Evolutionary conservation across 148 eudicot species (phyloP).

Genomic region (Fallopia convolvulus): DNA sequence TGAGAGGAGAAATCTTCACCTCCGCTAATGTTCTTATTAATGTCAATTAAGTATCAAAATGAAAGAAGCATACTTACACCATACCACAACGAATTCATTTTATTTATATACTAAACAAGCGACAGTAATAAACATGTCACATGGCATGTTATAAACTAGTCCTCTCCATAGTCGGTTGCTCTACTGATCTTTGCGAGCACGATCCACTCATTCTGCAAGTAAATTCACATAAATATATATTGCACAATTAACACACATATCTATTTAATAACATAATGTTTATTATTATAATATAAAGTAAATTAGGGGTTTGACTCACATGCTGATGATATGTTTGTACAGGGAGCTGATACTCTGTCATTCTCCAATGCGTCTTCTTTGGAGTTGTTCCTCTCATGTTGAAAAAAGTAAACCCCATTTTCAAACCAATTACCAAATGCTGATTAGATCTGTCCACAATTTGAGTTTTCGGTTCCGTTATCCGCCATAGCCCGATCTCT

Average conservation of each 20-base stretch:
- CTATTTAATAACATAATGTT: no score
- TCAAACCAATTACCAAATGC: neutral
- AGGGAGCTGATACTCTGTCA: constrained; percentile 1
- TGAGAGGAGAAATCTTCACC: neutral
- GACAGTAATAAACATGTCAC: neutral
- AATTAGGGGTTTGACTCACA: neutral
- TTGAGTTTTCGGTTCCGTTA: neutral
- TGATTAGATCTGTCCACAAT: neutral
- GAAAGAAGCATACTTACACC: neutral
- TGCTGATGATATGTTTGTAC: neutral
- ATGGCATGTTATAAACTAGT: neutral
- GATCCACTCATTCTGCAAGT: neutral
- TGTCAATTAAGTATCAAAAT: neutral
- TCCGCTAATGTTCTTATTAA: neutral
- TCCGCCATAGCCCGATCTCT: neutral
- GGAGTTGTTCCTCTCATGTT: neutral
- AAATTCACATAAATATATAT: neutral
- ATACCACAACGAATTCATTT: no score
- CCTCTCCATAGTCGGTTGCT: neutral
- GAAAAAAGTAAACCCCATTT: neutral
- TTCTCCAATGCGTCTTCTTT: neutral
- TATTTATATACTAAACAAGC: neutral
- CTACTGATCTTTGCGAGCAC: neutral
- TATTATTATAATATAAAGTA: no score
- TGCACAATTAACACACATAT: no score